Base-by-base conservation (phyloP, 768 basidiomycete species). In the Russula ochroleuca region DNA sequence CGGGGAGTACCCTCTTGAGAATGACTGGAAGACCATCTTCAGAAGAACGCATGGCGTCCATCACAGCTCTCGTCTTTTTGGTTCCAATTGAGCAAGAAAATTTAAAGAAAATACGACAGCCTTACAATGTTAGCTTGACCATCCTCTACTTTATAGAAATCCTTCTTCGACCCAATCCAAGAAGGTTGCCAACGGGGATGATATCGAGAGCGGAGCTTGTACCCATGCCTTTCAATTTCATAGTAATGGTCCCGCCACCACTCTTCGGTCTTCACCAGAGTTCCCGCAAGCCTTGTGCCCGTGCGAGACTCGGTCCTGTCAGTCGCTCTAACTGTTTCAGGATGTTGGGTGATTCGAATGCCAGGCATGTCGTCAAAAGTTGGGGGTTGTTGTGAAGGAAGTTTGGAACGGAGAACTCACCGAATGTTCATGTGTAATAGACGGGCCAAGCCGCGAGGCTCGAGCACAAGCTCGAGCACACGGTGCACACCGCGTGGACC, bases 121-220 rank as follows among this genome's bases (percentile, higher is more conserved):
- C 62, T 53, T 59, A 64, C 53, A 28, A 64, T 64, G 9, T 31
- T 56, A 61, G 53, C 11, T 56, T 64, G 63, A 4, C 63, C 63
- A 28, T 64, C 63, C 48, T 64, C 63, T 6, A 41, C 41, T 15
- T 35, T 14, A 40, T 49, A 64, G 48, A 64, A 64, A 15, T 49
- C 52, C 5, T 47, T 66, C 37, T 14, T 23, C n/a, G 56, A 57
- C 3, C 6, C 17, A n/a, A 35, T 23, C 62, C 64, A 58, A 52
- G 64, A 66, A 1, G 61, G 64, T 14, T 53, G 38, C 64, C 61
- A 65, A 53, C 4, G 8, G 11, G 62, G 62, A 17, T 56, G 14
- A 41, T 66, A 66, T 21, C 65, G 63, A 59, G 62, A 33, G n/a
- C 65, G 65, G 25, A 66, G 65, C 33, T 10, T 41, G 51, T 64